Conservation (phyloP, 2,329 filamentous ascomycete species). For the Diaporthe australafricana region DNA sequence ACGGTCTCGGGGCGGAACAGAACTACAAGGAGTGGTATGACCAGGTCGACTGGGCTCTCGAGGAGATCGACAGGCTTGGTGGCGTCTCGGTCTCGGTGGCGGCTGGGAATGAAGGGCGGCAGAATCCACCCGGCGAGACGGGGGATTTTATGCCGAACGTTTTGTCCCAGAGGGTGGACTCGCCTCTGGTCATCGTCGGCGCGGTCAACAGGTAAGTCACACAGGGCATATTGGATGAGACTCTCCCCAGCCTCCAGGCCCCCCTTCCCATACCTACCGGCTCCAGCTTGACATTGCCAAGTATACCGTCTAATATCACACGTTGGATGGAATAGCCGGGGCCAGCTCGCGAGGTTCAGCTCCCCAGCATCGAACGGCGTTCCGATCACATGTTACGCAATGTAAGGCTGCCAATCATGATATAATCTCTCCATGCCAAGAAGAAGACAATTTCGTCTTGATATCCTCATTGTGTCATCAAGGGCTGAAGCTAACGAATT, state of each 20-base stretch:
- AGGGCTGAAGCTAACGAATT: background rate
- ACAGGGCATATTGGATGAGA: no score
- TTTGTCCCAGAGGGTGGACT: background rate
- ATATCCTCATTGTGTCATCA: background rate
- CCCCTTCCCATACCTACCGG: no score
- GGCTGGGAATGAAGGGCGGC: slow-evolving; percentile 28
- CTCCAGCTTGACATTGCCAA: no score
- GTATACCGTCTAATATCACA: no score
- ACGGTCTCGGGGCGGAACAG: background rate
- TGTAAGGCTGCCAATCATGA: background rate
- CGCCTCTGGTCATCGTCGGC: slow-evolving; percentile 26
- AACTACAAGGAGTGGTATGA: background rate
- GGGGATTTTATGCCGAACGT: slow-evolving; percentile 24
- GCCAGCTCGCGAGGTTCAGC: slow-evolving; percentile 23
- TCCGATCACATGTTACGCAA: slow-evolving; percentile 22
- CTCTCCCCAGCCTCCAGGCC: no score
- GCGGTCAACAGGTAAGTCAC: slow-evolving; percentile 20
- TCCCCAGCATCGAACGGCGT: slow-evolving; percentile 1
- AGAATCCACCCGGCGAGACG: background rate
- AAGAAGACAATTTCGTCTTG: no score
- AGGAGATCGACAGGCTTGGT: slow-evolving; percentile 4
- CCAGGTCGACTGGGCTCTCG: background rate
- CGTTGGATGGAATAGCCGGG: background rate
- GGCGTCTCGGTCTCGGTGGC: slow-evolving; percentile 11
- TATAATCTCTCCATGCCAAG: no score